Evolutionary conservation across 495 filamentous ascomycete species (phyloP), one percentile per base, ranked within the genome.

Genomic region (Penicillium robsamsonii): DNA sequence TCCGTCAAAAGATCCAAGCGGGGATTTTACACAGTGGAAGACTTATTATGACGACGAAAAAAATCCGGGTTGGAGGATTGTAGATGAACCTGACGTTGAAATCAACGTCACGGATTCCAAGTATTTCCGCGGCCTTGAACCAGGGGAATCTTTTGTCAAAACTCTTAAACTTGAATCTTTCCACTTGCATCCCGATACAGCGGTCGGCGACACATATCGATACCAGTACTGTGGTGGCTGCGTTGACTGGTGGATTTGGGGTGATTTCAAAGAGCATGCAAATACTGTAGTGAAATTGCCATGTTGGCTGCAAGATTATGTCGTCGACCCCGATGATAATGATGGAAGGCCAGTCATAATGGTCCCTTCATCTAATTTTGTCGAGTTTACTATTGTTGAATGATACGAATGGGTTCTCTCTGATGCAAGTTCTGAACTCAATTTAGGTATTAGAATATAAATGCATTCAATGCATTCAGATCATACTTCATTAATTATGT

Each of bases 311-410:
- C 18, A 52, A 51, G 55, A 33, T 33, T 11, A 24, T 24, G 55
- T 57, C 22, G 48, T 52, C 27, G 55, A 57, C 24, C 55, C 55
- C 24, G 47, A 41, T 51, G 55, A 57, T 52, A 57, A 57, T 57
- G 55, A 51, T 24, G 41, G 55, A 35, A 57, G 41, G 40, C 48
- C 55, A 15, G 41, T 17, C 9, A 57, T 57, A 27, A 46, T 46
- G 24, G 5, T 25, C 24, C 24, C 24, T 25, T 31, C 27, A 24
- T 48, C 46, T 11, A 48, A 48, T 48, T 20, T 33, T 20, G 46
- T 48, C 29, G 46, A 48, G 27, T 48, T 48, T 33, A 33, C 29
- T 24, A 15, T 48, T 22, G 46, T 48, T 48, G 29, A 48, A 35
- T 33, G 30, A 33, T 33, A 25, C 24, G 24, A n/a, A 25, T 25